Evolutionary conservation across 1,284 basidiomycete species (phyloP).

Genomic region (Phylloboletellus chloephorus): DNA sequence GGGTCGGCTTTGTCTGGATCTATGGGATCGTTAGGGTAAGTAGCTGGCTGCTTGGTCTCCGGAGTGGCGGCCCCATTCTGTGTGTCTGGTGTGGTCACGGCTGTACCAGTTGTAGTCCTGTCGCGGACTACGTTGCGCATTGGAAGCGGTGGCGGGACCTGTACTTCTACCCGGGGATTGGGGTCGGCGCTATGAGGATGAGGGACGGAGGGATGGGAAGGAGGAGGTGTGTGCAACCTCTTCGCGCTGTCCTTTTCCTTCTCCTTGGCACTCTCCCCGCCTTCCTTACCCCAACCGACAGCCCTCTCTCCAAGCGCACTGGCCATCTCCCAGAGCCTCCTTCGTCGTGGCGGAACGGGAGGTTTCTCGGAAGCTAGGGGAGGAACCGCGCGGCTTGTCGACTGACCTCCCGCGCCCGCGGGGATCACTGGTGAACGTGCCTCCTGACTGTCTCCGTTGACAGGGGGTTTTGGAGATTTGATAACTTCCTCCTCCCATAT

Average conservation of each 20-base stretch:
- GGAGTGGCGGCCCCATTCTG: neutral
- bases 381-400: neutral
- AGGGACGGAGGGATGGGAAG: slow-evolving; percentile 34
- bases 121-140: slow-evolving; percentile 17
- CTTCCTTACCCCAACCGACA: slow-evolving; percentile 37
- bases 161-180: slow-evolving; percentile 12
- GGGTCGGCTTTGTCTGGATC: slow-evolving; percentile 10
- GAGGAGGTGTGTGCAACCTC: slow-evolving; percentile 36
- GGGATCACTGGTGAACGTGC: neutral
- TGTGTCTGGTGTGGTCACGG: neutral
- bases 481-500: slow-evolving; percentile 78
- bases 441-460: slow-evolving; percentile 11
- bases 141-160: slow-evolving; percentile 26
- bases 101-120: slow-evolving; percentile 1
- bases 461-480: slow-evolving; percentile 28
- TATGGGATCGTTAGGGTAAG: neutral
- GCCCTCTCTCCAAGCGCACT: slow-evolving; percentile 50
- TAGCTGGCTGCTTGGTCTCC: slow-evolving; percentile 3
- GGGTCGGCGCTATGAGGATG: slow-evolving; percentile 20
- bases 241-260: slow-evolving; percentile 31
- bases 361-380: slow-evolving; percentile 33
- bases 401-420: slow-evolving; percentile 4
- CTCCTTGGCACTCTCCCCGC: slow-evolving; percentile 23
- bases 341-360: slow-evolving; percentile 47
- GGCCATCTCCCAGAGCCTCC: slow-evolving; percentile 55